These are phyloP conservation scores for Nepenthes mirabilis DNA, from an alignment of 148 eudicot genomes.

Conservation along the genomic window DNA sequence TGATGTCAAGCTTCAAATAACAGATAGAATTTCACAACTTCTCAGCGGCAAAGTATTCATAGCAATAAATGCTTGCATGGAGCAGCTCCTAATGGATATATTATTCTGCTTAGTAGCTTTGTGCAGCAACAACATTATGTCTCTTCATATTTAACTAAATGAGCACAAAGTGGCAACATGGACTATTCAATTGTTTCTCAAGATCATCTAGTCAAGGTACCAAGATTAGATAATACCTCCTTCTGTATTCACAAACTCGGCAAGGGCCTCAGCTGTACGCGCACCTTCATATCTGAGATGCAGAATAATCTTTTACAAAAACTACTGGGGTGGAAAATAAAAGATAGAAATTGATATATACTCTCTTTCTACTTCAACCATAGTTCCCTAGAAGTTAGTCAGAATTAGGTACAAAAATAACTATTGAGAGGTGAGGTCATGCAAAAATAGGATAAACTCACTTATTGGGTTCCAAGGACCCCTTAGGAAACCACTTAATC, in stretches of 20 bases:
- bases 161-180: not conserved
- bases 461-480: conserved; percentile 94
- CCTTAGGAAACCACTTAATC: conserved; percentile 94
- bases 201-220: not conserved
- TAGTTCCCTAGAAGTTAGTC: not conserved
- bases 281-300: conserved; percentile 80
- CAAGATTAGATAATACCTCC: conserved; percentile 44
- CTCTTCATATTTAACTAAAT: too few species aligned
- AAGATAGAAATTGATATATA: not conserved
- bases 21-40: too few species aligned
- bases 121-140: too few species aligned
- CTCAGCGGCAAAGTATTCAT: too few species aligned
- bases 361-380: not conserved
- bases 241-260: conserved; percentile 68
- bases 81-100: too few species aligned
- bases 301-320: not conserved
- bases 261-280: conserved; percentile 81
- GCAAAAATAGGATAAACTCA: conserved; percentile 16
- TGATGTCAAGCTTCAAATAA: too few species aligned
- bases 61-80: too few species aligned
- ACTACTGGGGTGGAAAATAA: not conserved
- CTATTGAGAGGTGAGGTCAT: not conserved
- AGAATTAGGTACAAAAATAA: not conserved
- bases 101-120: too few species aligned
- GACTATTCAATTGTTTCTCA: not conserved